Evolutionary conservation across 2,329 filamentous ascomycete species (phyloP).

Genomic region (Cercospora sp.): DNA sequence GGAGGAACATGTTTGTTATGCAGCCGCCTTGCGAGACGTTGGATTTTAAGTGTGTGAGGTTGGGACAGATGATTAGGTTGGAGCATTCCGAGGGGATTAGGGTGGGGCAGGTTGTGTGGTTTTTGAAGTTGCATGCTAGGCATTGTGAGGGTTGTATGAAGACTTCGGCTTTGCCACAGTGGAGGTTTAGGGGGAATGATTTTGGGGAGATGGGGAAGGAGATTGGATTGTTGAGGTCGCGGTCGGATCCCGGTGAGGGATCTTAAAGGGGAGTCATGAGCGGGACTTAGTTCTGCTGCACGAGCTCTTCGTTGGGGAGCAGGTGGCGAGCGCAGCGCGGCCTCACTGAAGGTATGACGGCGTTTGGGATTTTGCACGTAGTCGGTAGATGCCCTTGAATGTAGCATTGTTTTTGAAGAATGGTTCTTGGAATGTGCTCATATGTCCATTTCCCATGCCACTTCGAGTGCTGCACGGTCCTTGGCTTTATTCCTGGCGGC

Average conservation of each 20-base stretch:
- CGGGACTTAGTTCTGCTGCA: background rate
- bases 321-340: background rate
- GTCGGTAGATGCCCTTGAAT: background rate
- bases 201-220: background rate
- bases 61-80: background rate
- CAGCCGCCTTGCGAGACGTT: background rate
- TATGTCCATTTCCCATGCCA: slow-evolving; percentile 90
- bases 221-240: background rate
- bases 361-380: background rate
- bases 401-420: background rate
- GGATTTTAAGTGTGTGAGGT: background rate
- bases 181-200: background rate
- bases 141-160: background rate
- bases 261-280: background rate
- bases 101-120: background rate
- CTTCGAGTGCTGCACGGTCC: slow-evolving; percentile 77
- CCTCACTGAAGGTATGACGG: background rate
- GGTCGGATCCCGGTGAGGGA: background rate
- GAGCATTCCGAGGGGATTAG: background rate
- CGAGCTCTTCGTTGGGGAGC: background rate
- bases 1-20: background rate
- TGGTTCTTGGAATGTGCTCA: background rate
- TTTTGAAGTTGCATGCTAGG: background rate
- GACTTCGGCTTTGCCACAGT: background rate
- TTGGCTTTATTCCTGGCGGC: slow-evolving; percentile 77